Base-by-base conservation (phyloP, 495 filamentous ascomycete genomes). In the Penicillium maclennaniae region DNA sequence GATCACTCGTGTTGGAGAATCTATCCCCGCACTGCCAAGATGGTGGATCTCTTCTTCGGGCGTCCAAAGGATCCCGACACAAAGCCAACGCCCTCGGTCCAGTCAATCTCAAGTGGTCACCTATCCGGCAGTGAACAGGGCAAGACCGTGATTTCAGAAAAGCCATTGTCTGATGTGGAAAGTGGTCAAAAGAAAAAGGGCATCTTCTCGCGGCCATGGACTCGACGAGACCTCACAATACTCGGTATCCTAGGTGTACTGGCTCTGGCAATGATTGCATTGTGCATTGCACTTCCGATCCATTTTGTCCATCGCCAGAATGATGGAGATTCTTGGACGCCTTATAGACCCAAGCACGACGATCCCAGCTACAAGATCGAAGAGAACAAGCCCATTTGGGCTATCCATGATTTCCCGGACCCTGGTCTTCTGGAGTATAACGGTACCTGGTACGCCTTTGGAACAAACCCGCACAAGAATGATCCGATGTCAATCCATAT, bases 361-460 rank as follows among this genome's bases (percentile, higher is more conserved):
- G 53, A 63, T 19, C 43, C 55, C 12, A 70, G 59, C 21, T 69
- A 68, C 38, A 25, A 53, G 21, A 37, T 51, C 38, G 15, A 41
- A 31, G 55, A 49, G n/a, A 65, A 69, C 36, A 43, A 37, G 3
- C 67, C 67, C 12, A 27, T 62, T 14, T 63, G 47, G 9, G 65
- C 54, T 1, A 16, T 66, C 8, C 45, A 61, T 9, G 58, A 74
- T 45, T 74, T 74, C 51, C 64, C 71, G 3, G 69, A 72, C 45
- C 71, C 71, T 0, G 67, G 66, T n/a, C 59, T 71, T 9, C 40
- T 69, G 26, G 43, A 67, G n/a, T 53, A 61, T 44, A 65, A 69
- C 47, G 63, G 59, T 5, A 69, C 63, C 10, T 69, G 67, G 64
- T 71, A 63, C 58, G 66, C 71, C 5, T 71, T 60, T 52, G 69